Conservation (phyloP, 1,284 basidiomycete species). For the Rhodofomes roseus region DNA sequence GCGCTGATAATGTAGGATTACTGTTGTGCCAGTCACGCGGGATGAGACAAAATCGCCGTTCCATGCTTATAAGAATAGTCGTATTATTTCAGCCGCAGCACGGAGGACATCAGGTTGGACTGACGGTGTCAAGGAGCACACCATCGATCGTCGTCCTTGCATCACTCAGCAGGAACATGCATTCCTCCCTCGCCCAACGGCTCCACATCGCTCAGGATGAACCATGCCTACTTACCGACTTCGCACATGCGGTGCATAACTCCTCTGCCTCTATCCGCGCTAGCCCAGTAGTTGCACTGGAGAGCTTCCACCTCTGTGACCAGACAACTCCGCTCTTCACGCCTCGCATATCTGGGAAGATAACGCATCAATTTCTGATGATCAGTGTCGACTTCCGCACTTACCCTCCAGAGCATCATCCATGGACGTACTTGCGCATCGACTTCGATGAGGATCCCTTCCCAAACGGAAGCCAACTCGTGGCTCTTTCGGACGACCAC, state of each 20-base stretch:
- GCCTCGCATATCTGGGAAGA: not conserved
- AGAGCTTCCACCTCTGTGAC: not conserved
- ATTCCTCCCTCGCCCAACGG: not conserved
- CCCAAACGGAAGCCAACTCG: not conserved
- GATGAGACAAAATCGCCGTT: no score
- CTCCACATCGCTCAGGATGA: not conserved
- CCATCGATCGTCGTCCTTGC: no score
- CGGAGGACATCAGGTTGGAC: no score
- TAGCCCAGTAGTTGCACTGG: not conserved
- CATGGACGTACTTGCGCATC: not conserved
- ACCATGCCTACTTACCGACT: not conserved
- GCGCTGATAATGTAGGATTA: no score
- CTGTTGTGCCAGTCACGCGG: no score
- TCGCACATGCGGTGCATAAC: not conserved
- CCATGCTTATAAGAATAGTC: no score
- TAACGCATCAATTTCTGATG: slow-evolving; percentile 5
- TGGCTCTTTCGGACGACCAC: not conserved
- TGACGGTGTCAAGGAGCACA: no score
- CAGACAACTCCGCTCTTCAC: not conserved
- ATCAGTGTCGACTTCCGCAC: not conserved
- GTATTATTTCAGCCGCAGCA: no score
- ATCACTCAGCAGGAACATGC: not conserved
- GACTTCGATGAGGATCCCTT: not conserved
- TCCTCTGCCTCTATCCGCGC: not conserved
- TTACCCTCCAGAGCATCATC: not conserved